Percentiles rank a stretch among this genome's conserved stretches.
Conservation (phyloP, 2,329 filamentous ascomycete genomes). For the Phyllosticta citribraziliensis region DNA sequence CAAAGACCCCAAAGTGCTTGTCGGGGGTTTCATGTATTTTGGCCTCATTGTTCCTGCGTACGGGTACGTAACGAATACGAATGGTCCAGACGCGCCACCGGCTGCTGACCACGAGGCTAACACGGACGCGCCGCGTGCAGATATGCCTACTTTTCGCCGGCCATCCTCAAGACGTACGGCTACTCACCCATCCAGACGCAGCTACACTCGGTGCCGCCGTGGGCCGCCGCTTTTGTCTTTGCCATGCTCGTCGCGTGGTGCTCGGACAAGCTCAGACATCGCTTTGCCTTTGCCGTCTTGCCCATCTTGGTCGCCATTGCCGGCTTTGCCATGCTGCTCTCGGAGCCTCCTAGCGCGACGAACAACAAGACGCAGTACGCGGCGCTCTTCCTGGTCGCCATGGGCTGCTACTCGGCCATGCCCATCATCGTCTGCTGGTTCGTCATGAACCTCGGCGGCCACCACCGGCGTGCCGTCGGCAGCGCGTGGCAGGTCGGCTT, state of each 20-base stretch:
- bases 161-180: conserved; percentile 40
- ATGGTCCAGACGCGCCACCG: background rate
- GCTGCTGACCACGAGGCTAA: background rate
- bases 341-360: conserved; percentile 47
- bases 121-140: conserved; percentile 15
- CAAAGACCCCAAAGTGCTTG: conserved; percentile 39
- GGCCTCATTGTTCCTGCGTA: conserved; percentile 36
- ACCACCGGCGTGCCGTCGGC: conserved; percentile 40
- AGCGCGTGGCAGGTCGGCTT: conserved; percentile 42
- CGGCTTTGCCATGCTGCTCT: conserved; percentile 67
- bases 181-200: conserved; percentile 46
- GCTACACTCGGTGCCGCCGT: conserved; percentile 47
- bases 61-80: conserved; percentile 10
- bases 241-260: conserved; percentile 63
- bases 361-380: conserved; percentile 61
- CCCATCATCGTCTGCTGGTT: conserved; percentile 60
- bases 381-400: conserved; percentile 71
- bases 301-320: conserved; percentile 59
- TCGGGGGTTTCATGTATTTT: conserved; percentile 44
- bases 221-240: conserved; percentile 67
- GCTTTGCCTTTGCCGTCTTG: conserved; percentile 62
- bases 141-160: conserved; percentile 39
- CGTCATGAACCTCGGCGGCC: conserved; percentile 45
- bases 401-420: conserved; percentile 79
- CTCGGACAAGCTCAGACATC: conserved; percentile 64